These are phyloP conservation scores for Tanacetum coccineum DNA, from an alignment of 129 eudicot genomes.

Conservation along the genomic window DNA sequence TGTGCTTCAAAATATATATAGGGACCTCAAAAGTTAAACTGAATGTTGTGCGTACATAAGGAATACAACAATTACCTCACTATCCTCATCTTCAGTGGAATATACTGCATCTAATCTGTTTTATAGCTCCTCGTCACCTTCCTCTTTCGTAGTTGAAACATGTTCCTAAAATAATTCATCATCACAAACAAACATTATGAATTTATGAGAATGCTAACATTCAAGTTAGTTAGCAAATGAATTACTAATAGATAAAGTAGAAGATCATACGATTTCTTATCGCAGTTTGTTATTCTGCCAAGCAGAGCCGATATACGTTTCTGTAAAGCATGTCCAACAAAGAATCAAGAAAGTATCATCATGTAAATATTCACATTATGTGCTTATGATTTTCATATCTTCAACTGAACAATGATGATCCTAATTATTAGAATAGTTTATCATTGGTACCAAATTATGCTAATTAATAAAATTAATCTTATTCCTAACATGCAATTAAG, in stretches of 20 bases:
- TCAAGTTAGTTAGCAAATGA: background rate
- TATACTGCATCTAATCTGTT: conserved; percentile 64
- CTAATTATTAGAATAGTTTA: no score
- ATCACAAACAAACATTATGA: conserved; percentile 16
- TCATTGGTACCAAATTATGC: no score
- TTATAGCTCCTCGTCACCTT: conserved; percentile 56
- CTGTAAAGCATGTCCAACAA: conserved; percentile 62
- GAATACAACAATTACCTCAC: conserved; percentile 49
- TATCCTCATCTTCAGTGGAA: conserved; percentile 75
- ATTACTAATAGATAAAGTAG: background rate
- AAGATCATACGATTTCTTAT: conserved; percentile 66
- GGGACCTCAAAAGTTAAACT: no score
- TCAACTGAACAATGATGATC: no score
- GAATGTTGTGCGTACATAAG: no score
- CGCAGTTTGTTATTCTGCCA: conserved; percentile 55
- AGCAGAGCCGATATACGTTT: conserved; percentile 63
- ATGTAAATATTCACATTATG: no score
- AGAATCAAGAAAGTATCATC: conserved; percentile 20
- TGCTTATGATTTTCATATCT: no score
- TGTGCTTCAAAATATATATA: no score
- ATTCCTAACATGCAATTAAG: no score
- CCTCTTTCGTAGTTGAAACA: conserved; percentile 47
- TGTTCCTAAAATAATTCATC: conserved; percentile 58
- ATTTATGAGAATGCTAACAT: background rate
- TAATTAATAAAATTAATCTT: no score